Evolutionary conservation across 1,139 yeast genomes (phyloP).

Genomic region (Geotrichum cucujoidarum): DNA sequence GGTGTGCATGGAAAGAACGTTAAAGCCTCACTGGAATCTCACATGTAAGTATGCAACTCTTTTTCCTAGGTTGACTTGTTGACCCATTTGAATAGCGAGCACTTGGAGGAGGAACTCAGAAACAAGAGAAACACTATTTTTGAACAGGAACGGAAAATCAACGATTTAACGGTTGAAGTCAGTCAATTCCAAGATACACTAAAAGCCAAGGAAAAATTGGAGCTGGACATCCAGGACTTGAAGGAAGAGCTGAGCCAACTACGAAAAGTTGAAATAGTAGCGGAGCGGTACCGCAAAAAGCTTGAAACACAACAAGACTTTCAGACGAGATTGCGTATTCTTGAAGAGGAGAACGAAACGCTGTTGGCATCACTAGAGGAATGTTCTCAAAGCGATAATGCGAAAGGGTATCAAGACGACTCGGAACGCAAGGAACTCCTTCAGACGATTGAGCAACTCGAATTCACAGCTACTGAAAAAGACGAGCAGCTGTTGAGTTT

Average conservation of each 20-base stretch:
- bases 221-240: conserved; percentile 20
- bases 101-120: conserved; percentile 19
- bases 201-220: conserved; percentile 13
- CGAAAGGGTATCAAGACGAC: background rate
- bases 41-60: conserved; percentile 5
- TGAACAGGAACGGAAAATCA: conserved; percentile 18
- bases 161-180: conserved; percentile 15
- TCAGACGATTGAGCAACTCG: conserved; percentile 16
- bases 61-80: background rate
- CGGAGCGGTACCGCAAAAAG: conserved; percentile 24
- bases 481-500: background rate
- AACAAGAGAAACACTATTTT: conserved; percentile 1
- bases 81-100: conserved; percentile 14
- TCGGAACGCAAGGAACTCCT: background rate
- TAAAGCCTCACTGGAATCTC: background rate
- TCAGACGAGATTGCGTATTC: conserved; percentile 18
- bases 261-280: conserved; percentile 21
- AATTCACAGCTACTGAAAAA: conserved; percentile 13
- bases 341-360: conserved; percentile 21
- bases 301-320: conserved; percentile 21
- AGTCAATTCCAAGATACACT: background rate
- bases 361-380: conserved; percentile 17
- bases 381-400: conserved; percentile 8
- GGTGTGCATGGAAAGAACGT: background rate
- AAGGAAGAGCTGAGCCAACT: conserved; percentile 18